These are phyloP conservation scores for Globisporangium spinosum DNA, from an alignment of 352 stramenopile genomes.

Conservation along the genomic window DNA sequence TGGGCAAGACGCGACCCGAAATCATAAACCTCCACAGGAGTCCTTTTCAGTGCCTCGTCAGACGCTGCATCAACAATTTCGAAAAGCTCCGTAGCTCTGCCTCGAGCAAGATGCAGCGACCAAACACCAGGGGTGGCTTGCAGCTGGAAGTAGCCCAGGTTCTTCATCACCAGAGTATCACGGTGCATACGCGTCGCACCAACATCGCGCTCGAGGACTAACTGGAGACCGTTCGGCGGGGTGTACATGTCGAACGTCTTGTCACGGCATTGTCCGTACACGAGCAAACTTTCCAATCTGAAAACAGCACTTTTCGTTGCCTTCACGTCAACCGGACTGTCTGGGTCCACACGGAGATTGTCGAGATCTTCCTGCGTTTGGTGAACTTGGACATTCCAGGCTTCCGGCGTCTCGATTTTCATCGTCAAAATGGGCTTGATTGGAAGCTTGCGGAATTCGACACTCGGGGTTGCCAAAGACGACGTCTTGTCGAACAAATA, in stretches of 20 bases:
- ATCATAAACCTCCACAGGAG: slow-evolving; percentile 62
- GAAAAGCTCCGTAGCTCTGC: slow-evolving; percentile 70
- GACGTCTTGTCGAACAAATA: slow-evolving; percentile 79
- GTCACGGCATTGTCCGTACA: slow-evolving; percentile 90
- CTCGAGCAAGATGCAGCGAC: slow-evolving; percentile 87
- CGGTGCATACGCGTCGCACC: slow-evolving; percentile 51
- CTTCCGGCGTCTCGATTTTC: slow-evolving; percentile 90
- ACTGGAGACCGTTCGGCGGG: slow-evolving; percentile 89
- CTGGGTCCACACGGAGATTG: slow-evolving; percentile 85
- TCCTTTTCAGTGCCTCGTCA: slow-evolving; percentile 33
- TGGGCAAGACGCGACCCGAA: slow-evolving; percentile 88
- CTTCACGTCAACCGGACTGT: slow-evolving; percentile 45
- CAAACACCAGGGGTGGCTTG: slow-evolving; percentile 95
- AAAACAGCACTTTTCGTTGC: slow-evolving; percentile 76
- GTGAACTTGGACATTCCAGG: slow-evolving; percentile 90
- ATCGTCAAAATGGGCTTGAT: slow-evolving; percentile 89
- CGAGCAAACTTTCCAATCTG: slow-evolving; percentile 85
- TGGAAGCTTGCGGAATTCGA: slow-evolving; percentile 79
- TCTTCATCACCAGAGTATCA: slow-evolving; percentile 99
- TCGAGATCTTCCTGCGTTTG: slow-evolving; percentile 82
- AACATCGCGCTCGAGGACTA: slow-evolving; percentile 84
- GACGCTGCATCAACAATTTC: slow-evolving; percentile 62
- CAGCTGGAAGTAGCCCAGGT: slow-evolving; percentile 99
- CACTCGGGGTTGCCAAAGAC: slow-evolving; percentile 34
- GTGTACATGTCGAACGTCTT: slow-evolving; percentile 74